Conservation (phyloP, 78 protist species). For the Dictyostelium capitatum region DNA sequence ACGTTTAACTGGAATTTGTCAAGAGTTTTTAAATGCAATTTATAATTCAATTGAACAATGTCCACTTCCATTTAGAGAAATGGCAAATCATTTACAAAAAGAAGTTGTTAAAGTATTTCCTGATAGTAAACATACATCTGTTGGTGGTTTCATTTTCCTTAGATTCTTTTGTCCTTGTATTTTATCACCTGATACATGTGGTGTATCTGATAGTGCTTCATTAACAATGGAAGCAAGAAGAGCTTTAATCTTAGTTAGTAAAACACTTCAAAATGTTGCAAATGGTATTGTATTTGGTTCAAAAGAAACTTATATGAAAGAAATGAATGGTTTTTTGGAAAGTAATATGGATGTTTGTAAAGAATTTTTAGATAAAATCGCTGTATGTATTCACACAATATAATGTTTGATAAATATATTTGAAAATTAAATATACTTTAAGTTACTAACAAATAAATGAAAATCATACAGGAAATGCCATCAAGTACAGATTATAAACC, state of each 20-base stretch:
- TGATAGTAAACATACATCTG: conserved; percentile 79
- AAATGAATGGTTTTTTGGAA: conserved; percentile 80
- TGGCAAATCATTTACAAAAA: conserved; percentile 76
- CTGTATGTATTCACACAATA: conserved; percentile 60
- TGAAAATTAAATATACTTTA: too few species aligned
- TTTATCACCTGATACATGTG: conserved; percentile 70
- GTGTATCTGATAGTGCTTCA: conserved; percentile 38
- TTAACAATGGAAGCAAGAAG: conserved; percentile 63
- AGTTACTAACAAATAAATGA: too few species aligned
- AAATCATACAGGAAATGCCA: conserved; percentile 51
- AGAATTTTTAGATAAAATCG: conserved; percentile 70
- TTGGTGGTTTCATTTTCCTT: conserved; percentile 85
- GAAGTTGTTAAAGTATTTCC: conserved; percentile 74
- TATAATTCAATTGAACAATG: conserved; percentile 38
- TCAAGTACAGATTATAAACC: conserved; percentile 35
- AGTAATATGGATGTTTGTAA: conserved; percentile 52
- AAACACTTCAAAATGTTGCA: conserved; percentile 79
- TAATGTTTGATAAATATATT: too few species aligned
- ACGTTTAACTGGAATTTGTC: conserved; percentile 60
- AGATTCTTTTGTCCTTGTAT: conserved; percentile 82
- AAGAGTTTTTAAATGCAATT: conserved; percentile 50
- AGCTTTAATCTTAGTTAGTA: conserved; percentile 57
- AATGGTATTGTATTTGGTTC: conserved; percentile 80
- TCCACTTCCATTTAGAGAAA: conserved; percentile 79
- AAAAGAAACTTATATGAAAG: conserved; percentile 81